A percentile compares a stretch with the other conserved stretches of the same genome.
Conservation (phyloP, 2,329 filamentous ascomycete species). For the Stenocarpella maydis region DNA sequence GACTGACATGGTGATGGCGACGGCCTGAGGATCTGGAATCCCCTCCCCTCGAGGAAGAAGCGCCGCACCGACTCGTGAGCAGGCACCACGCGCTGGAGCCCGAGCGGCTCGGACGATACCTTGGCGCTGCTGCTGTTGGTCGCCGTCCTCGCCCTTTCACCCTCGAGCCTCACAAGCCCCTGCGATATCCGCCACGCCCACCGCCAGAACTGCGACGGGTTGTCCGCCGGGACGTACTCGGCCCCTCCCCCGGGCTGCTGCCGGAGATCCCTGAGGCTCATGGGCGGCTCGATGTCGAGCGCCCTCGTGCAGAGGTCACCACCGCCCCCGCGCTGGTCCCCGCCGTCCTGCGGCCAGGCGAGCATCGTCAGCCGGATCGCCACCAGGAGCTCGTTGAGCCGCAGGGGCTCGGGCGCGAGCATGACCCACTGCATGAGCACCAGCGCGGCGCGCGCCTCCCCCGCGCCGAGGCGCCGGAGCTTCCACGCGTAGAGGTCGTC, state of each 20-base stretch:
- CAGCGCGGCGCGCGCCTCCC: constrained; percentile 43
- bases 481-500: constrained; percentile 48
- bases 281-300: constrained; percentile 39
- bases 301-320: constrained; percentile 30
- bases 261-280: constrained; percentile 41
- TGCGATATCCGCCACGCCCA: constrained; percentile 28
- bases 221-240: constrained; percentile 19
- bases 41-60: constrained; percentile 46
- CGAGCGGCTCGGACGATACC: constrained; percentile 37
- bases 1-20: not conserved
- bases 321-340: no score
- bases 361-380: constrained; percentile 43
- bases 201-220: constrained; percentile 27
- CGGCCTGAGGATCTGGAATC: constrained; percentile 42
- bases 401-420: constrained; percentile 44
- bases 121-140: constrained; percentile 3
- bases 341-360: constrained; percentile 31
- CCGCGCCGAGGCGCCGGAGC: constrained; percentile 42
- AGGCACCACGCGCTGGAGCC: constrained; percentile 43
- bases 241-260: not conserved
- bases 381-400: constrained; percentile 44
- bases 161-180: constrained; percentile 27
- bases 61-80: constrained; percentile 44
- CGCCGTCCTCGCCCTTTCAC: not conserved
- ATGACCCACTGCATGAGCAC: constrained; percentile 47